These are phyloP conservation scores for Heliocybe sulcata DNA, from an alignment of 1,284 basidiomycete species.

Conservation along the genomic window DNA sequence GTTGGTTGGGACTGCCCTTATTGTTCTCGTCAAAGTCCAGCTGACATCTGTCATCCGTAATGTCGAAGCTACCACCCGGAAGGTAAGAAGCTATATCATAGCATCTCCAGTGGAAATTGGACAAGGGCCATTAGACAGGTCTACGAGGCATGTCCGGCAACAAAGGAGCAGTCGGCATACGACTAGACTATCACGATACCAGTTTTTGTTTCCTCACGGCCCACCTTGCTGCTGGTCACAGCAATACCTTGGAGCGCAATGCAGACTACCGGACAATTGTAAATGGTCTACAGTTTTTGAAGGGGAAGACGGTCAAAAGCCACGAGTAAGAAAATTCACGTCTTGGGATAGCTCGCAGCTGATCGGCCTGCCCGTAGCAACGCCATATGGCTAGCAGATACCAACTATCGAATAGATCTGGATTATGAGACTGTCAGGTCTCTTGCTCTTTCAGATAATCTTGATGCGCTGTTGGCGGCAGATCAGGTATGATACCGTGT, in stretches of 20 bases:
- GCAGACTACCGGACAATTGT: slow-evolving; percentile 88
- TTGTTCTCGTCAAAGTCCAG: slow-evolving; percentile 78
- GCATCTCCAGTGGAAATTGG: background rate
- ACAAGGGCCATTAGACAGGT: slow-evolving; percentile 62
- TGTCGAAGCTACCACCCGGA: slow-evolving; percentile 89
- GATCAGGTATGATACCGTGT: slow-evolving; percentile 67
- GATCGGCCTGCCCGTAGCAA: slow-evolving; percentile 39
- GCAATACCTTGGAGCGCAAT: slow-evolving; percentile 87
- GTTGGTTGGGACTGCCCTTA: slow-evolving; percentile 91
- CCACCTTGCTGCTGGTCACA: slow-evolving; percentile 92
- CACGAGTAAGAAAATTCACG: slow-evolving; percentile 66
- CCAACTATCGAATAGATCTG: slow-evolving; percentile 91
- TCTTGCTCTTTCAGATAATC: slow-evolving; percentile 55
- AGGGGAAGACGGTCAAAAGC: slow-evolving; percentile 82
- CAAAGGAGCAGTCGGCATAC: slow-evolving; percentile 92
- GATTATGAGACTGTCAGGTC: slow-evolving; percentile 76
- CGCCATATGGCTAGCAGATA: slow-evolving; percentile 91
- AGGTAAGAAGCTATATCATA: slow-evolving; percentile 38
- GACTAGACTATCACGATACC: slow-evolving; percentile 87
- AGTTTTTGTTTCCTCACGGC: slow-evolving; percentile 94
- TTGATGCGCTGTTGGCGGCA: slow-evolving; percentile 67
- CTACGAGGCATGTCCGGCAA: slow-evolving; percentile 96
- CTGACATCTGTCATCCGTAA: slow-evolving; percentile 78
- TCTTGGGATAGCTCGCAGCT: background rate
- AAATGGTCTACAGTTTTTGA: slow-evolving; percentile 77